Evolutionary conservation across 192 early-diverging fungal genomes (phyloP).

Genomic region (Geranomyces variabilis): DNA sequence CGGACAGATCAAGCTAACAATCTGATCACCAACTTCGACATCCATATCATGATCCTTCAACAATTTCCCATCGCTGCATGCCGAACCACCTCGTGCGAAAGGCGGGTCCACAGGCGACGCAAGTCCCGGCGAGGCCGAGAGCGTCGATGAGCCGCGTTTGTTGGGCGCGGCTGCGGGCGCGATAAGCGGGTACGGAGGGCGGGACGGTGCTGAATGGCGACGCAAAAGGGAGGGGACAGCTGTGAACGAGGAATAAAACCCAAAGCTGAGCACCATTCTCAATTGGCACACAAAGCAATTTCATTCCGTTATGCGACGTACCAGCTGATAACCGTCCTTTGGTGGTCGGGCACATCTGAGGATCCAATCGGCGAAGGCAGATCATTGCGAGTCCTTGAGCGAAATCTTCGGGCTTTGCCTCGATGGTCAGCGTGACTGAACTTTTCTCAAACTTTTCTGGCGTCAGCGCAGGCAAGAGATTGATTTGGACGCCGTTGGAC

Average conservation of each 20-base stretch:
- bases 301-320: background rate
- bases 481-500: conserved; percentile 32
- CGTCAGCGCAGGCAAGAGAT: conserved; percentile 26
- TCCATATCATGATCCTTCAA: background rate
- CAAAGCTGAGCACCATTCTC: background rate
- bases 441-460: conserved; percentile 24
- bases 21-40: conserved; percentile 35
- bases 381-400: conserved; percentile 30
- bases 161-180: conserved; percentile 5
- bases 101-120: conserved; percentile 1
- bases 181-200: conserved; percentile 17
- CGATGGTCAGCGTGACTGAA: conserved; percentile 15
- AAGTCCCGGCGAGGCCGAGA: conserved; percentile 19
- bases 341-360: conserved; percentile 2
- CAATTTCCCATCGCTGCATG: background rate
- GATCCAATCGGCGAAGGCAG: conserved; percentile 23
- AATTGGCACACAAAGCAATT: background rate
- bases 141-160: conserved; percentile 17
- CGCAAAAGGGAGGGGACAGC: conserved; percentile 27
- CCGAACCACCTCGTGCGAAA: background rate
- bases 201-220: conserved; percentile 23
- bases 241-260: background rate
- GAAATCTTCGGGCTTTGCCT: conserved; percentile 22
- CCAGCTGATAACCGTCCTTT: background rate
- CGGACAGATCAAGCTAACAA: conserved; percentile 31